Base-by-base conservation (phyloP, 2,329 filamentous ascomycete genomes). In the Paraphoma sp. region DNA sequence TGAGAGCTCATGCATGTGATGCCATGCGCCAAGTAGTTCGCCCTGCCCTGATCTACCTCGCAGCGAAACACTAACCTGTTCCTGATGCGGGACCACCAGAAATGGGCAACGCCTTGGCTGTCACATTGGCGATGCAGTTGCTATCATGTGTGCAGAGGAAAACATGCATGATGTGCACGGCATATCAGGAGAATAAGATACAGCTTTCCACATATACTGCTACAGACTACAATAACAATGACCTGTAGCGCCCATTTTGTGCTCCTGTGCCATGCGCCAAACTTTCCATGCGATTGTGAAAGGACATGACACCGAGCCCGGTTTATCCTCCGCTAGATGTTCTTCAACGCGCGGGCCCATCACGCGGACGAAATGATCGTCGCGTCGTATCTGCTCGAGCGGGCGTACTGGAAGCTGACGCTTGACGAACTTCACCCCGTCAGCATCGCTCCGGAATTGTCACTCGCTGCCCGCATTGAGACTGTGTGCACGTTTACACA, bases 401-500 rank as follows among this genome's bases (percentile, higher is more conserved):
- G 58, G 57, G 48, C 18, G 53, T 50, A 42, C 28, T 53, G 41
- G 41, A 49, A 53, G 54, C 50, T 53, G 55, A 54, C 33, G 42
- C 56, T 58, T 53, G 40, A 42, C 50, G 41, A 42, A 28, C 51
- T 56, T 56, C 30, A 41, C 42, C 53, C 50, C 45, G 55, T 57
- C 67, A 63, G 53, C 53, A 62, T 45, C 45, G 52, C 50, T 48
- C 41, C 44, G n/a, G 16, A 53, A 45, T 56, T 60, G 52, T 17
- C 46, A 44, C 46, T 40, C 43, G 43, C 30, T 49, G 42, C 52
- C 61, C 54, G 56, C 62, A 59, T 50, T 36, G 33, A 36, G 54
- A 59, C 36, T 17, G 43, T 46, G n/a, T 23, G 23, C 45, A 11
- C 51, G 40, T 59, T 43, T 63, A 59, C 49, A 87, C n/a, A 41